Evolutionary conservation across 352 stramenopile species (phyloP).

Genomic region (Pythium grandisporangium): DNA sequence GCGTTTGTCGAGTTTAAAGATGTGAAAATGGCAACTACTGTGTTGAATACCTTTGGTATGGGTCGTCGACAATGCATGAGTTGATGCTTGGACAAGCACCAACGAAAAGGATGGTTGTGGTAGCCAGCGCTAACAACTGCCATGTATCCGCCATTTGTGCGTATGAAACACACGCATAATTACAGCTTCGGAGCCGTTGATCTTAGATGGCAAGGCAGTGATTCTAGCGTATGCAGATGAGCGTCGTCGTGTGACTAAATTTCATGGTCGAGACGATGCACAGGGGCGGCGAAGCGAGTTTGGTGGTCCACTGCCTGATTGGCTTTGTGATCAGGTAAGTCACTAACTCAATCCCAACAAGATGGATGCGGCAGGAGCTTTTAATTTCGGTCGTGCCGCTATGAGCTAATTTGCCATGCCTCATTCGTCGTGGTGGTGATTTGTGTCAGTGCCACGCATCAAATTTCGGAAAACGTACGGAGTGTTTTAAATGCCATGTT

Average conservation of each 20-base stretch:
- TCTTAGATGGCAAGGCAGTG: conserved; percentile 33
- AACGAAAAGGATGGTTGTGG: too few species aligned
- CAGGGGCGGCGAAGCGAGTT: too few species aligned
- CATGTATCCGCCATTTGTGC: too few species aligned
- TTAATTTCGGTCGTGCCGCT: too few species aligned
- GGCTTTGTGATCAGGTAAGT: conserved; percentile 58
- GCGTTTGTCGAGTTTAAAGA: conserved; percentile 70
- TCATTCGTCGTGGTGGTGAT: not conserved
- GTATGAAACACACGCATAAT: not conserved
- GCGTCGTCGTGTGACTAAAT: too few species aligned
- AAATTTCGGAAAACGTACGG: conserved; percentile 55
- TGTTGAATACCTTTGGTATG: conserved; percentile 52
- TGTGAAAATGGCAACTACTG: conserved; percentile 37
- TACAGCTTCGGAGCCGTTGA: conserved; percentile 39
- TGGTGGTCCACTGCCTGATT: conserved; percentile 30
- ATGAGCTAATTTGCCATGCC: not conserved
- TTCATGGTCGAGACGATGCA: too few species aligned
- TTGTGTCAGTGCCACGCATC: conserved; percentile 46
- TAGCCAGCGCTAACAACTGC: too few species aligned
- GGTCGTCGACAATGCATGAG: not conserved
- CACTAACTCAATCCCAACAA: too few species aligned
- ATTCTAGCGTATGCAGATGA: conserved; percentile 6
- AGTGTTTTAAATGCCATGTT: conserved; percentile 66
- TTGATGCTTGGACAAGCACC: not conserved
- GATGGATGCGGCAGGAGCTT: too few species aligned